Percentiles rank a stretch among this genome's conserved stretches.
phyloP scores from a whole-genome alignment of 352 stramenopile genomes.

The Pythium phragmiticola region DNA sequence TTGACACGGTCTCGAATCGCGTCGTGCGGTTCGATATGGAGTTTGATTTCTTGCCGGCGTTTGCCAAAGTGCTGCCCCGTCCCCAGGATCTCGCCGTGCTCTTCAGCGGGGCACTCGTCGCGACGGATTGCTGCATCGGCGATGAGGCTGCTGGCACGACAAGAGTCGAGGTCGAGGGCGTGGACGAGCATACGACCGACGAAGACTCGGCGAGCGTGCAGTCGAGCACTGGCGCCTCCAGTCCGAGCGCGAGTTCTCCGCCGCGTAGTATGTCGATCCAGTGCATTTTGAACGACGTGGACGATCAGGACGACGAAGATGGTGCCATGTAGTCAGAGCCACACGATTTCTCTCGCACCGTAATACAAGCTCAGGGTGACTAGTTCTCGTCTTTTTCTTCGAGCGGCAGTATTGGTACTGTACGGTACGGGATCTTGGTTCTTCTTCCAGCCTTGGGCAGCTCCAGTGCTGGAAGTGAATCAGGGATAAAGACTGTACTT shows the following conservation, averaged over 20 bases:
- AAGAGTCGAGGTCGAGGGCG: background rate
- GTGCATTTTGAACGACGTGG: slow-evolving; percentile 3
- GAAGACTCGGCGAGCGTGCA: background rate
- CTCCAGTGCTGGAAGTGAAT: too few relatives aligned
- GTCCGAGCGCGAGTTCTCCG: slow-evolving; percentile 1
- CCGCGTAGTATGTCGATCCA: background rate
- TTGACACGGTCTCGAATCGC: background rate
- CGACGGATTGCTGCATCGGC: slow-evolving; percentile 14
- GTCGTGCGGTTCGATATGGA: slow-evolving; percentile 15
- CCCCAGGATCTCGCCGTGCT: slow-evolving; percentile 10
- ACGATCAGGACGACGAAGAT: background rate
- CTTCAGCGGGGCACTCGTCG: slow-evolving; percentile 11
- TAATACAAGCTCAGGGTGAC: too few relatives aligned
- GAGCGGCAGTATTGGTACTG: too few relatives aligned
- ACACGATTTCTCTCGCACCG: too few relatives aligned
- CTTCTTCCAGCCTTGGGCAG: too few relatives aligned
- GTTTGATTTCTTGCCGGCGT: slow-evolving; percentile 11
- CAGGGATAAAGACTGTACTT: too few relatives aligned
- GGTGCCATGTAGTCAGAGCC: background rate
- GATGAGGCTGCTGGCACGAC: background rate
- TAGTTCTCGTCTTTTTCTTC: too few relatives aligned
- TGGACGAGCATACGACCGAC: background rate
- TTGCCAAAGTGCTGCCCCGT: slow-evolving; percentile 15
- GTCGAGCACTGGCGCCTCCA: background rate
- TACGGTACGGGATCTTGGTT: too few relatives aligned